phyloP scores from a whole-genome alignment of 768 basidiomycete species.

The Suillus variegatus region DNA sequence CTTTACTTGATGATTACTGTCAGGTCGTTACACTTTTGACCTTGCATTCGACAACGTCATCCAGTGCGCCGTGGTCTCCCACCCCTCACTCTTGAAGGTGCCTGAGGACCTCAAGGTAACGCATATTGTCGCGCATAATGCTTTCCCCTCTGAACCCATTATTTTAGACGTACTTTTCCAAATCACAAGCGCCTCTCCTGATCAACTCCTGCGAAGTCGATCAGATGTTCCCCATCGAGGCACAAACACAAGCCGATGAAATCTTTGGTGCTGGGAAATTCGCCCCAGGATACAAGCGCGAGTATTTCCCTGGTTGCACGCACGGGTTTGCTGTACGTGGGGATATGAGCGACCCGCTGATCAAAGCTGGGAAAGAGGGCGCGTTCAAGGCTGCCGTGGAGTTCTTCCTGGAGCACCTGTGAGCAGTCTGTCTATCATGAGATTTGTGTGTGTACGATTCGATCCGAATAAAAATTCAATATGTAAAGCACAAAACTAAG shows the following conservation, averaged over 20 bases:
- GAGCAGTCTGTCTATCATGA: background rate
- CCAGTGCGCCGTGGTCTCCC: constrained; percentile 50
- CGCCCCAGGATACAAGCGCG: constrained; percentile 50
- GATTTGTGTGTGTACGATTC: background rate
- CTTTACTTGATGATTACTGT: background rate
- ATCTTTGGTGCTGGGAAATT: constrained; percentile 52
- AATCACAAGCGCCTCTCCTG: constrained; percentile 56
- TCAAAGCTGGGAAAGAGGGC: constrained; percentile 66
- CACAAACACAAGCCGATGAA: constrained; percentile 46
- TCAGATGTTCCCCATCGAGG: constrained; percentile 48
- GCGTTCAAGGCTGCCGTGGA: constrained; percentile 59
- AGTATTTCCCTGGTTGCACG: constrained; percentile 47
- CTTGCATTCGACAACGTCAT: constrained; percentile 58
- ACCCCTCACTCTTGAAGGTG: constrained; percentile 61
- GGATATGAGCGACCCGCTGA: constrained; percentile 45
- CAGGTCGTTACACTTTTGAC: constrained; percentile 61
- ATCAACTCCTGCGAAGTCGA: constrained; percentile 68
- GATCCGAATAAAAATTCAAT: background rate
- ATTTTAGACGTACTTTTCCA: constrained; percentile 47
- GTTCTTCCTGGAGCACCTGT: constrained; percentile 46
- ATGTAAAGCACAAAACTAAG: constrained; percentile 11
- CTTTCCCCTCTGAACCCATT: background rate
- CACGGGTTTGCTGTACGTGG: constrained; percentile 60
- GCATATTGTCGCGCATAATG: background rate
- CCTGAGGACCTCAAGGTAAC: constrained; percentile 64